Percentiles rank a stretch among this genome's conserved stretches.
Evolutionary conservation across 768 basidiomycete species (phyloP).

Genomic region (Daedaleopsis sinensis): DNA sequence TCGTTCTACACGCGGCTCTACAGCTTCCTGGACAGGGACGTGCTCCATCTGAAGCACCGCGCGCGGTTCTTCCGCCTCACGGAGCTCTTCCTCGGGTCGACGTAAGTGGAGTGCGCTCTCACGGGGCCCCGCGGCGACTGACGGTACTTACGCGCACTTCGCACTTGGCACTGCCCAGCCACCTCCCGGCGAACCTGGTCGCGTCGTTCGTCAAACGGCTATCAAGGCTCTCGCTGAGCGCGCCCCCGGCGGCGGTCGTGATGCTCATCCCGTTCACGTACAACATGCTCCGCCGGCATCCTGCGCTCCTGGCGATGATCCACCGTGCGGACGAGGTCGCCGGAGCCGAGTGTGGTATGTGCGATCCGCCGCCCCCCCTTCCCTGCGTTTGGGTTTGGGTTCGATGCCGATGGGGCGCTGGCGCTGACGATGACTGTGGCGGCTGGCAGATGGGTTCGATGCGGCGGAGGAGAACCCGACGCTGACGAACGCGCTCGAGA

Average conservation of each 20-base stretch:
- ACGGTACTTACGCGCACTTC: no score
- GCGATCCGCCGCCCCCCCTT: not conserved
- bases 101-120: slow-evolving; percentile 52
- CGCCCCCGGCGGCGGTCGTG: slow-evolving; percentile 89
- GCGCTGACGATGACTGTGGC: no score
- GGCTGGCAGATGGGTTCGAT: slow-evolving; percentile 68
- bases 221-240: slow-evolving; percentile 77
- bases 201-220: slow-evolving; percentile 95
- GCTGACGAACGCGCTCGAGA: slow-evolving; percentile 77
- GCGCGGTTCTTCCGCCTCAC: slow-evolving; percentile 93
- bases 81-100: slow-evolving; percentile 89
- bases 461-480: slow-evolving; percentile 70
- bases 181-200: slow-evolving; percentile 87
- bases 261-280: slow-evolving; percentile 93
- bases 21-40: slow-evolving; percentile 81
- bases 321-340: slow-evolving; percentile 56
- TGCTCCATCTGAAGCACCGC: slow-evolving; percentile 90
- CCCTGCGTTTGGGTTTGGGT: not conserved
- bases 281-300: slow-evolving; percentile 91
- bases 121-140: not conserved
- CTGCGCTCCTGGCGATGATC: slow-evolving; percentile 90
- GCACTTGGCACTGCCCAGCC: slow-evolving; percentile 59
- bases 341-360: slow-evolving; percentile 20
- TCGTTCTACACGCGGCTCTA: slow-evolving; percentile 94
- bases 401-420: no score